Evolutionary conservation across 257 asterid species (phyloP), one percentile per base, ranked within the genome.

Genomic region (Solanum sejunctum): DNA sequence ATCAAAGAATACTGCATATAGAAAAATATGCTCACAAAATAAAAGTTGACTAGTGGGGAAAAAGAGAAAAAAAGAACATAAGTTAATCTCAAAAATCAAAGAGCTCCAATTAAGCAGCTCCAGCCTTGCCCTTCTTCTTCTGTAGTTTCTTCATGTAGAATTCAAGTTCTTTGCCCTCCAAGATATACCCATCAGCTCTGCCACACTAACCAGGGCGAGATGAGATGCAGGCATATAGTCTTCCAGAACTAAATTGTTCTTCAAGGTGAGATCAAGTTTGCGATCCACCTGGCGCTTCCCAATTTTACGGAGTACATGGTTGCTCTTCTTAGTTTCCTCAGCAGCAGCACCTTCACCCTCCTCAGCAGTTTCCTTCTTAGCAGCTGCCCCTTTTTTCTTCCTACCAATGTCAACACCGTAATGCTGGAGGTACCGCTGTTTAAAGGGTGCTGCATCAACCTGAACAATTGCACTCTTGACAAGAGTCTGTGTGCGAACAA

Each of bases 361-460:
- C 89, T 89, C 92, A n/a, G 85, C 52, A 41, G 87, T 84, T 7
- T 90, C 92, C 73, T 90, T 88, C 80, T 87, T 86, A 10, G 83
- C 83, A 39, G 83, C 84, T 12, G 89, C 36, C 49, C 67, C 85
- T 79, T 88, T 86, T 80, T 89, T 89, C 84, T 89, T 87, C 88
- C 87, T 86, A 71, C 92, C 90, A 20, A 88, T 72, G 26, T 86
- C 92, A 60, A 88, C 88, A 12, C 89, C 92, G 10, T 88, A 90
- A 81, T 88, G 92, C 81, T 89, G 88, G 72, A 72, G 91, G 78
- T 88, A 90, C 92, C 91, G 88, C 82, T 86, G 91, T 90, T 88
- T 90, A 55, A 88, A 90, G 0, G 92, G 92, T 8, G 91, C 91
- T 17, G 92, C 91, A 86, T 90, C 92, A 51, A 90, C 89, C 86